A percentile compares a stretch with the other conserved stretches of the same genome.
phyloP scores from a whole-genome alignment of 176 grass and related monocot species.

The Aegilops tauschii region DNA sequence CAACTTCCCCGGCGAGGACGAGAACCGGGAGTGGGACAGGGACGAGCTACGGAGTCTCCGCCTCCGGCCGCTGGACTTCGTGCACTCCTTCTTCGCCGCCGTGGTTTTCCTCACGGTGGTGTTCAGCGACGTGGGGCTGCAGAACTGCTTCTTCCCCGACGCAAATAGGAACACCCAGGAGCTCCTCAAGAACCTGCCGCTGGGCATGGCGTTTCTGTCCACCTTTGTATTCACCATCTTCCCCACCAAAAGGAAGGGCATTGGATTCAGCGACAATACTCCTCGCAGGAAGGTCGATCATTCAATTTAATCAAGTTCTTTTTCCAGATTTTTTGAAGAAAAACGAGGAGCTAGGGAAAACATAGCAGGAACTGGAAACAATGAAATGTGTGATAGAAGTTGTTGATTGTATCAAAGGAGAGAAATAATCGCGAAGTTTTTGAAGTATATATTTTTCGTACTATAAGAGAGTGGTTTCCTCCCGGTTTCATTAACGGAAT shows the following conservation, averaged over 20 bases:
- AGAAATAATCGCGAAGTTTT: too few relatives aligned
- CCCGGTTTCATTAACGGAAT: too few relatives aligned
- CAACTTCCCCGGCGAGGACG: not conserved
- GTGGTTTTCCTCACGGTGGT: not conserved
- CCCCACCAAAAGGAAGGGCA: not conserved
- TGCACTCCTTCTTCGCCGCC: not conserved
- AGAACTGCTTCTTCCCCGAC: not conserved
- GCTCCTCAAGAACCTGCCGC: not conserved
- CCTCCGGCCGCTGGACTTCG: not conserved
- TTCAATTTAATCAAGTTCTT: not conserved
- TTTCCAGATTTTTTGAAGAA: too few relatives aligned
- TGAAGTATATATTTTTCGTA: too few relatives aligned
- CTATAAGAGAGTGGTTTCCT: too few relatives aligned
- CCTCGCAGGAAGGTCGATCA: not conserved
- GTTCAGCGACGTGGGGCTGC: not conserved
- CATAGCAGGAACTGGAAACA: too few relatives aligned
- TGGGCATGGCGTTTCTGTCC: not conserved
- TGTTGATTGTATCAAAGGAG: too few relatives aligned
- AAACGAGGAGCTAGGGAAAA: too few relatives aligned
- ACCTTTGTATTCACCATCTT: not conserved
- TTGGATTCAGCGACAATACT: not conserved
- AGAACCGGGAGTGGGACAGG: not conserved
- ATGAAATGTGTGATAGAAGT: too few relatives aligned
- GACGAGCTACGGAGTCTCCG: not conserved
- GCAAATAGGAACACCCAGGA: not conserved